Base-by-base conservation (phyloP, 345 rosid genomes). In the Erysimum cheiranthoides region DNA sequence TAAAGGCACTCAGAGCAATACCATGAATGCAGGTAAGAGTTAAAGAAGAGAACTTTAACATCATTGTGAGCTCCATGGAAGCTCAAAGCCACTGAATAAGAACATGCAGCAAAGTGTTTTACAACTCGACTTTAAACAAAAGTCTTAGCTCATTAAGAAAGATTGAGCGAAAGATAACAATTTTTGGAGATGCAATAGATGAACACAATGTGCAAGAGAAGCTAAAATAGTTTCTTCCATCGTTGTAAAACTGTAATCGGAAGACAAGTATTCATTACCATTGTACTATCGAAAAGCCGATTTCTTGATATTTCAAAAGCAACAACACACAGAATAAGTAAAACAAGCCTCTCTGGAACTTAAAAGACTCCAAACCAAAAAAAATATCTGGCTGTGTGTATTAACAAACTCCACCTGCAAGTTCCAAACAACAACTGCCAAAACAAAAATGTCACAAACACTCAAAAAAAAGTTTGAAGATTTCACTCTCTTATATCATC, bases 401-500 rank as follows among this genome's bases (percentile, higher is more conserved):
- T 83, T 56, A 74, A 76, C 87, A 71, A 82, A 69, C 75, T 83
- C 85, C 91, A 90, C 89, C 96, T 88, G 92, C 93, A 88, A 68
- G 75, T 74, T 73, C 81, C 81, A 88, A 74, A 73, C 62, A 74
- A 62, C 42, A 71, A 47, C 61, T 35, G 27, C 65, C 68, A 53
- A 50, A 4, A 59, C n/a, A 32, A 30, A 62, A 67, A 66, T 80
- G 39, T 49, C 77, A 58, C 70, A 78, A 56, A 58, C 65, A 46
- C 67, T 57, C 39, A 45, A 42, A 68, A 61, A 68, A 46, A 6
- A 61, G 64, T 56, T 78, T 62, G 70, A 40, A 43, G 11, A 61
- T 53, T 66, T 42, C 69, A 50, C 73, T 52, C 68, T 34, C 50
- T 40, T 62, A 71, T 35, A 78, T 43, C 56, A 81, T 51, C 70